phyloP scores from a whole-genome alignment of 129 eudicot species.

The Arctium lappa region DNA sequence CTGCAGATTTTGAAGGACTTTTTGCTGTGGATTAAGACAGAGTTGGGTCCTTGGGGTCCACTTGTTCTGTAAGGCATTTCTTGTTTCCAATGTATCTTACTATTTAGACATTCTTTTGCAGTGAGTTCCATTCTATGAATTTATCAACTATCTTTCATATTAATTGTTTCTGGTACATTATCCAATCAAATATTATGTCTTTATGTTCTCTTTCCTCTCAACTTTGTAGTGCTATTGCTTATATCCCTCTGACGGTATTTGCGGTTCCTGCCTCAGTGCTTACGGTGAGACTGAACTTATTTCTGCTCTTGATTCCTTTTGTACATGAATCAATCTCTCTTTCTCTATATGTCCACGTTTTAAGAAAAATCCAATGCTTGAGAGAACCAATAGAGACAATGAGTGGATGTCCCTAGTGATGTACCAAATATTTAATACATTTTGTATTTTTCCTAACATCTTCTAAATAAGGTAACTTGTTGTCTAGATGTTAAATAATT shows the following conservation, averaged over 20 bases:
- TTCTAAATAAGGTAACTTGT: not conserved
- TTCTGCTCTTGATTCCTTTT: not conserved
- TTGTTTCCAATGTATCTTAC: not conserved
- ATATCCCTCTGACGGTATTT: conserved; percentile 86
- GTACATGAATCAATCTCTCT: not conserved
- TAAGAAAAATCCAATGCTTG: not conserved
- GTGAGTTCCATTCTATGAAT: conserved; percentile 1
- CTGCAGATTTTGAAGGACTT: conserved; percentile 79
- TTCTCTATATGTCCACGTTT: not conserved
- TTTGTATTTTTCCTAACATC: not conserved
- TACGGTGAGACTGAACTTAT: conserved; percentile 48
- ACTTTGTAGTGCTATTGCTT: conserved; percentile 82
- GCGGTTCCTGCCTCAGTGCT: conserved; percentile 97
- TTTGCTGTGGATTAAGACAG: conserved; percentile 74
- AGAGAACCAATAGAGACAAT: conserved; percentile 3
- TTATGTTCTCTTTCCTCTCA: conserved; percentile 4
- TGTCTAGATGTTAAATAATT: not conserved
- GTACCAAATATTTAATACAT: not conserved
- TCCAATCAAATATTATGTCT: conserved; percentile 9
- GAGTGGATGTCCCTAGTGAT: not conserved
- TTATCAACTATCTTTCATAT: not conserved
- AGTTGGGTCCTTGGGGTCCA: conserved; percentile 99
- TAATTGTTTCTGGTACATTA: not conserved
- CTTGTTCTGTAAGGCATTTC: conserved; percentile 74
- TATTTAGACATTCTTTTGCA: not conserved